Conservation (phyloP, 73 alveolate genomes). For the Effrenium voratum region DNA sequence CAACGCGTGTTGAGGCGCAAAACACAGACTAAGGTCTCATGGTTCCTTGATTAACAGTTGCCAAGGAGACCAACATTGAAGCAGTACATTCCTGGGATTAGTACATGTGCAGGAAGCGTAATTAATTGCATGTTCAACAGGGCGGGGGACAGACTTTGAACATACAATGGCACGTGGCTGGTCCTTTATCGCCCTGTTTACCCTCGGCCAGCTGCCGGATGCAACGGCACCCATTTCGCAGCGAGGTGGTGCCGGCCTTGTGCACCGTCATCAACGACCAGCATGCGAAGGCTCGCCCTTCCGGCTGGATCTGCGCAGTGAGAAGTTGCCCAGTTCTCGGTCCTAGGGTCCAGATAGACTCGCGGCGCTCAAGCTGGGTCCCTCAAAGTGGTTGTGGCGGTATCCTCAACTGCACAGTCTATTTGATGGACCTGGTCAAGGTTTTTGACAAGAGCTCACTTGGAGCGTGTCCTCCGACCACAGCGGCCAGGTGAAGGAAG, state of each 20-base stretch:
- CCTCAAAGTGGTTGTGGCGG: not conserved
- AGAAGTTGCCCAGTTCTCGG: not conserved
- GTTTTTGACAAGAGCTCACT: not conserved
- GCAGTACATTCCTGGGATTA: too few relatives aligned
- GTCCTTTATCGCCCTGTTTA: too few relatives aligned
- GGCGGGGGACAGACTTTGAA: too few relatives aligned
- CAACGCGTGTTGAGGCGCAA: too few relatives aligned
- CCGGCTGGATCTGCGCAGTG: not conserved
- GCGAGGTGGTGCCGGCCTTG: slow-evolving; percentile 92
- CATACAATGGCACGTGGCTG: too few relatives aligned
- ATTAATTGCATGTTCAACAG: too few relatives aligned
- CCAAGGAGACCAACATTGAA: too few relatives aligned
- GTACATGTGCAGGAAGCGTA: too few relatives aligned
- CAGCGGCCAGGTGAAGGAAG: slow-evolving; percentile 74
- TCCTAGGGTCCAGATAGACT: too few relatives aligned
- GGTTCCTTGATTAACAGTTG: too few relatives aligned
- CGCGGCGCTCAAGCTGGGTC: not conserved
- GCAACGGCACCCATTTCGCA: not conserved
- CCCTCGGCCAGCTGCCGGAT: too few relatives aligned
- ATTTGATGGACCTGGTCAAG: not conserved
- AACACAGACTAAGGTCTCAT: too few relatives aligned
- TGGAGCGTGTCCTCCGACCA: not conserved
- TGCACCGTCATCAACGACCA: slow-evolving; percentile 84
- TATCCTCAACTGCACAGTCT: not conserved
- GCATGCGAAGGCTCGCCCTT: slow-evolving; percentile 63